A percentile compares a stretch with the other conserved stretches of the same genome.
phyloP scores from a whole-genome alignment of 345 rosid genomes.

The Boechera retrofracta region DNA sequence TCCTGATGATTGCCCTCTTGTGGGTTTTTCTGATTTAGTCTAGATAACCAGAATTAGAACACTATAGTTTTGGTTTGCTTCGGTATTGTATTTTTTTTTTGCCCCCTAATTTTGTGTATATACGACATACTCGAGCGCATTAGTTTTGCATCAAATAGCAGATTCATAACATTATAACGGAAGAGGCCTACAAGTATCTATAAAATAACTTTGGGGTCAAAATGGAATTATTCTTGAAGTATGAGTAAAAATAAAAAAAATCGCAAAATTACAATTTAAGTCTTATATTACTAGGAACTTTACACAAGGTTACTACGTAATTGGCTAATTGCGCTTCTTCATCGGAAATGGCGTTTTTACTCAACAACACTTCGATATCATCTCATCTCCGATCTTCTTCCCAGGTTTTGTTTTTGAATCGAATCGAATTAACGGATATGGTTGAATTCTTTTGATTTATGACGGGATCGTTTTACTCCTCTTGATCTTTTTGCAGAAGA shows the following conservation, averaged over 20 bases:
- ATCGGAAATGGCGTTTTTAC: constrained; percentile 70
- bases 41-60: constrained; percentile 23
- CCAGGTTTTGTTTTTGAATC: constrained; percentile 50
- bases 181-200: neutral
- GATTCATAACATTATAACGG: neutral
- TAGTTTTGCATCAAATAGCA: neutral
- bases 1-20: constrained; percentile 52
- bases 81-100: neutral
- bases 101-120: neutral
- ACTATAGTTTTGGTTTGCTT: constrained; percentile 5
- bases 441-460: constrained; percentile 27
- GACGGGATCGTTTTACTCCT: constrained; percentile 24
- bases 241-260: neutral
- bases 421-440: constrained; percentile 15
- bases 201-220: constrained; percentile 16
- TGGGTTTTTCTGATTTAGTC: constrained; percentile 28
- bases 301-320: neutral
- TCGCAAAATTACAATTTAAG: neutral
- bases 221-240: neutral
- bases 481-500: constrained; percentile 47
- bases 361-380: constrained; percentile 51
- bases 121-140: neutral
- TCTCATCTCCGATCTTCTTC: constrained; percentile 64
- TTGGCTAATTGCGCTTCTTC: neutral
- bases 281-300: neutral